These are phyloP conservation scores for Paradendryphiella salina DNA, from an alignment of 2,329 filamentous ascomycete genomes.

Conservation along the genomic window DNA sequence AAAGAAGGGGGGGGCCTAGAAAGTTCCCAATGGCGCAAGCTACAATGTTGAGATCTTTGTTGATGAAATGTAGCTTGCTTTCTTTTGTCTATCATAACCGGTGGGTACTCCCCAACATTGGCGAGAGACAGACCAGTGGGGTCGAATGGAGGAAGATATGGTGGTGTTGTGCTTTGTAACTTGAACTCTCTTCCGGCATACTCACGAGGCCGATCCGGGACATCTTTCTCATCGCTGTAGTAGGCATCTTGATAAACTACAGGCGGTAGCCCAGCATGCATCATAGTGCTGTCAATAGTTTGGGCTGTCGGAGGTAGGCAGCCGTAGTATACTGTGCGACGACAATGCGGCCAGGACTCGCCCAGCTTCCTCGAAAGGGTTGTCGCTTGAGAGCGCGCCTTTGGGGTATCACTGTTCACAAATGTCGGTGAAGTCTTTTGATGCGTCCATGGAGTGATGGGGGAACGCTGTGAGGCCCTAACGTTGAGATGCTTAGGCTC, in stretches of 20 bases:
- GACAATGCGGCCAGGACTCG: conserved; percentile 22
- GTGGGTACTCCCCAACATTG: conserved; percentile 58
- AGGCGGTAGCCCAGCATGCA: conserved; percentile 62
- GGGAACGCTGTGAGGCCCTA: conserved; percentile 23
- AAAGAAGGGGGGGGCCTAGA: conserved; percentile 69
- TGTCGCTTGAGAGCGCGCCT: conserved; percentile 20
- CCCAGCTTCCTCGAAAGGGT: conserved; percentile 23
- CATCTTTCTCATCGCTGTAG: conserved; percentile 82
- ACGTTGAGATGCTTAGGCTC: conserved; percentile 25
- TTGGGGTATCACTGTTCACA: conserved; percentile 20
- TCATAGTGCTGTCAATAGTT: conserved; percentile 61
- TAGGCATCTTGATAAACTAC: conserved; percentile 83
- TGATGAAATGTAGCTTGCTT: conserved; percentile 58
- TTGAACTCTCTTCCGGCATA: conserved; percentile 88
- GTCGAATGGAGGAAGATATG: conserved; percentile 80
- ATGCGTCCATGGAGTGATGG: conserved; percentile 40
- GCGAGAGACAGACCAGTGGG: conserved; percentile 60
- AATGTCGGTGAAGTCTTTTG: conserved; percentile 31
- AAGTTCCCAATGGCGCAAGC: conserved; percentile 75
- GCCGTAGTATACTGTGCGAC: conserved; percentile 42
- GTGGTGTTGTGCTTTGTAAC: conserved; percentile 72
- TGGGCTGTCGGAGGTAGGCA: conserved; percentile 49
- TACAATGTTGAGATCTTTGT: conserved; percentile 61
- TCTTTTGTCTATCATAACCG: conserved; percentile 54
- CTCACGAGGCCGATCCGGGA: conserved; percentile 74